These are phyloP conservation scores for Phytophthora meadii DNA, from an alignment of 352 stramenopile genomes.

Conservation along the genomic window DNA sequence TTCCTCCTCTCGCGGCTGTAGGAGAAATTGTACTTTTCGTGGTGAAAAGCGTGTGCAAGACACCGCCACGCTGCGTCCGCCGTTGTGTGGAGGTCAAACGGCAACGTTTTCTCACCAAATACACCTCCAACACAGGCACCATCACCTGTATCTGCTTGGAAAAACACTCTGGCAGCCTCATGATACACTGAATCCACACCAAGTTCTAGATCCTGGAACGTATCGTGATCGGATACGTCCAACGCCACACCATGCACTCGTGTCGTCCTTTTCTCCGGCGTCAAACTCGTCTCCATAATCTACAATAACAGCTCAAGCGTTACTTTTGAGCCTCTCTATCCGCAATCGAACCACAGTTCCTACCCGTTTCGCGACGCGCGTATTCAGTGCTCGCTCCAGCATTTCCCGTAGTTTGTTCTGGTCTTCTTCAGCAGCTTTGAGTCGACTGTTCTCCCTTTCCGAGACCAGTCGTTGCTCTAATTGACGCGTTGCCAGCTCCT, in stretches of 20 bases:
- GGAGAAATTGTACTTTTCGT: conserved; percentile 46
- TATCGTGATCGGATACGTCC: conserved; percentile 32
- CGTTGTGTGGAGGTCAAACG: conserved; percentile 46
- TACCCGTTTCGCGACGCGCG: conserved; percentile 35
- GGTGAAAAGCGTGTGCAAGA: conserved; percentile 39
- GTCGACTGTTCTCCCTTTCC: conserved; percentile 39
- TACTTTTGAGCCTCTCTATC: not conserved
- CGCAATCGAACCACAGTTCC: not conserved
- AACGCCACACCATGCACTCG: conserved; percentile 32
- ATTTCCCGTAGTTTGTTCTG: conserved; percentile 39
- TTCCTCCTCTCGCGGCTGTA: conserved; percentile 30
- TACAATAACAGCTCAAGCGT: conserved; percentile 1
- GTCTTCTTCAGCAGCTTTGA: conserved; percentile 37
- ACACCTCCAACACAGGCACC: conserved; percentile 32
- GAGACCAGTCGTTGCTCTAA: conserved; percentile 39
- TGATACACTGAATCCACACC: conserved; percentile 46
- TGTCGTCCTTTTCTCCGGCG: conserved; percentile 33
- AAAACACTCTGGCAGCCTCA: conserved; percentile 43
- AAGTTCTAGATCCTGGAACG: conserved; percentile 43
- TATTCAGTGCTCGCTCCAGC: conserved; percentile 43
- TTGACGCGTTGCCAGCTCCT: conserved; percentile 36
- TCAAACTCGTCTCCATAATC: conserved; percentile 36
- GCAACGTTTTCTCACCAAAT: conserved; percentile 53
- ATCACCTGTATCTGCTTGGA: conserved; percentile 20
- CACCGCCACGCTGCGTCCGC: conserved; percentile 49